These are phyloP conservation scores for Aplosporella prunicola DNA, from an alignment of 2,329 filamentous ascomycete genomes.

Conservation along the genomic window DNA sequence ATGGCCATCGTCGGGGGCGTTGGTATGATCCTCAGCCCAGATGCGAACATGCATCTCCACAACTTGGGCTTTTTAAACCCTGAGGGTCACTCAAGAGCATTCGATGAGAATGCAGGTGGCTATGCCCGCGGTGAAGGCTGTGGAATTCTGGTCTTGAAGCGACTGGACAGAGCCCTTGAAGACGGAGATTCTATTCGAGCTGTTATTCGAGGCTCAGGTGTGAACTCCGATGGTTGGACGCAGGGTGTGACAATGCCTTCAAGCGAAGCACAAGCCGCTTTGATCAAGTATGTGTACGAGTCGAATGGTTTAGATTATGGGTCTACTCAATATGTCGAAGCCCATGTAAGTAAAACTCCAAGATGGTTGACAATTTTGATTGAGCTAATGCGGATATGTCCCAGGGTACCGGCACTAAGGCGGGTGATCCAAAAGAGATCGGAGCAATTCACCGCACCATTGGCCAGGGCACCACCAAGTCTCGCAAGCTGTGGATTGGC, in stretches of 20 bases:
- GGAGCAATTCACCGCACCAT: not conserved
- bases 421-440: slow-evolving; percentile 4
- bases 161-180: slow-evolving; percentile 45
- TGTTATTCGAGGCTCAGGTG: slow-evolving; percentile 32
- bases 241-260: slow-evolving; percentile 49
- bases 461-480: not conserved
- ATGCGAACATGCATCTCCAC: too few relatives aligned
- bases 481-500: too few relatives aligned
- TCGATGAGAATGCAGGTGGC: slow-evolving; percentile 48
- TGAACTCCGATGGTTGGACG: slow-evolving; percentile 47
- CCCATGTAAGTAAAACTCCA: slow-evolving; percentile 32
- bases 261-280: slow-evolving; percentile 34
- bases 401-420: slow-evolving; percentile 7
- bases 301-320: slow-evolving; percentile 22
- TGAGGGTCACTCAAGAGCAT: slow-evolving; percentile 20
- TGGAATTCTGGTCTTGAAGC: slow-evolving; percentile 49
- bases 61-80: too few relatives aligned
- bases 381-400: too few relatives aligned
- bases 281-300: slow-evolving; percentile 28
- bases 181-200: slow-evolving; percentile 45
- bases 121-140: slow-evolving; percentile 57
- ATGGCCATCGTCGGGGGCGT: slow-evolving; percentile 14
- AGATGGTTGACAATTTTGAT: slow-evolving; percentile 15
- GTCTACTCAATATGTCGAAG: slow-evolving; percentile 15
- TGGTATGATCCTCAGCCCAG: too few relatives aligned